Base-by-base conservation (phyloP, 257 asterid genomes). In the Lycium ferocissimum region DNA sequence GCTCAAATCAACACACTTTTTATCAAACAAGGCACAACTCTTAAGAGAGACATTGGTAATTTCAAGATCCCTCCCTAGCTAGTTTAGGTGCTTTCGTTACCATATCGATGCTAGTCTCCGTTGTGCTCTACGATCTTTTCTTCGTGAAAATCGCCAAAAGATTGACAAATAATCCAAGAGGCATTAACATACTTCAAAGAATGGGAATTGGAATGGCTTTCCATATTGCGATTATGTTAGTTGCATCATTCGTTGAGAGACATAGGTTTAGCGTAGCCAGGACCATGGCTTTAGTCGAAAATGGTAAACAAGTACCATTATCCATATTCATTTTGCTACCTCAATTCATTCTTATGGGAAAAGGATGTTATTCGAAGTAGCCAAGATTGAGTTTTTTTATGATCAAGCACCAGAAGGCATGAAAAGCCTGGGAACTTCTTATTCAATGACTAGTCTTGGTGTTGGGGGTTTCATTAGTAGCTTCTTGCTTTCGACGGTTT, bases 331-430 rank as follows among this genome's bases (percentile, higher is more conserved):
- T 93, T 7, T 40, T 96, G 83, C 82, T 96, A 17, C 99, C 99
- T 10, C 99, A 94, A 17, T 94, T 92, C 33, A 2, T 94, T 37
- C 92, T 96, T 0, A 93, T 93, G 96, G 98, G 99, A 59, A 51
- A 86, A 2, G 98, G 98, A 96, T 70, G 98, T 94, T 93, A 84
- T 56, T 91, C 83, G 96, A 90, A 82, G 96, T 92, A 1, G 94
- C 98, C 2, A 93, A 93, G 86, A 87, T 94, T 8, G 98, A 96
- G 86, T 96, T 94, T 58, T 94, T 96, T 84, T 94, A 96, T 56
- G 98, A 96, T 79, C 98, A 96, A 71, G 98, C 98, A 10, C 98
- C 99, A 0, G 98, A 93, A 88, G 92, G 92, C 53, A 96, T 96
- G 99, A 96, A 94, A 85, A 95, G 99, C 35, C 85, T 96, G 0